Conservation (phyloP, 495 filamentous ascomycete genomes). For the Alectoria sarmentosa region DNA sequence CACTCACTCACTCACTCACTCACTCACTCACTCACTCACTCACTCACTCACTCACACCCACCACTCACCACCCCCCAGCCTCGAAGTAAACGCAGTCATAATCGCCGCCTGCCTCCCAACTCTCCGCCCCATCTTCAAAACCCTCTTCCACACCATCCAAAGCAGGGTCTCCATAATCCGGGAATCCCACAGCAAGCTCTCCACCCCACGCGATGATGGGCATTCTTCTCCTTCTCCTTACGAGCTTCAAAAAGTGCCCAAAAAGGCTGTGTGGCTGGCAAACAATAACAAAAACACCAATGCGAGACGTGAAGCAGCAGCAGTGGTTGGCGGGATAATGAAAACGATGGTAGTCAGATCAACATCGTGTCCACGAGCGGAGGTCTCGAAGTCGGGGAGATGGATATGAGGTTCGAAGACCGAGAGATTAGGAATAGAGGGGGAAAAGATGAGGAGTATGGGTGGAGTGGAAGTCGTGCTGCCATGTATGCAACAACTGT, state of each 20-base stretch:
- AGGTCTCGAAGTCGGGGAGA: not conserved
- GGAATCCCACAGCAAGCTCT: not conserved
- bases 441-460: conserved; percentile 2
- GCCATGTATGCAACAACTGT: not conserved
- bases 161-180: not conserved
- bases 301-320: not conserved
- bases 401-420: conserved; percentile 2
- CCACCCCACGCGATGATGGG: not conserved
- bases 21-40: too few species aligned
- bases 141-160: not conserved
- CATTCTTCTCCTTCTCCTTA: too few species aligned
- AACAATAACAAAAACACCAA: too few species aligned
- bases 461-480: not conserved
- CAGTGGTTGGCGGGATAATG: not conserved
- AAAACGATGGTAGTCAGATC: not conserved
- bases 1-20: too few species aligned
- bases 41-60: too few species aligned
- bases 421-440: not conserved
- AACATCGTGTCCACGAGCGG: not conserved
- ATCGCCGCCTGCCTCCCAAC: conserved; percentile 1
- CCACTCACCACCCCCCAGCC: not conserved
- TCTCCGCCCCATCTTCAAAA: not conserved
- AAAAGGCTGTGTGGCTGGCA: not conserved
- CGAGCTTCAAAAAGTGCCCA: not conserved
- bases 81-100: conserved; percentile 5